A percentile compares a stretch with the other conserved stretches of the same genome.
Evolutionary conservation across 1,284 basidiomycete species (phyloP).

Genomic region (Ganoderma lucidum): DNA sequence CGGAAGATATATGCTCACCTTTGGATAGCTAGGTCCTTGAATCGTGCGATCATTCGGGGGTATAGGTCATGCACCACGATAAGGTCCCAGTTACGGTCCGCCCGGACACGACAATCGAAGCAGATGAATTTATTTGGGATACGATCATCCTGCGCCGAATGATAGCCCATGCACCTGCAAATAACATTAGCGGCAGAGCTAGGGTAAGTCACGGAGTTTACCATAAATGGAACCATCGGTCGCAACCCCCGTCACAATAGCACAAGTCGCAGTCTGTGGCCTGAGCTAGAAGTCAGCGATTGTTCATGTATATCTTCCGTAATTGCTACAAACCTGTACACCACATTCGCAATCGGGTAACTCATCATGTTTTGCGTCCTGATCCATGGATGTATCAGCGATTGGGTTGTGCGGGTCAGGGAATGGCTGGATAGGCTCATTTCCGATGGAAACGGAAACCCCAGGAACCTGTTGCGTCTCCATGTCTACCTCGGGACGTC

Average conservation of each 20-base stretch:
- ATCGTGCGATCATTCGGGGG: slow-evolving; percentile 65
- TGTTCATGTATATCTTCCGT: not conserved
- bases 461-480: slow-evolving; percentile 50
- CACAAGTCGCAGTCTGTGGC: slow-evolving; percentile 58
- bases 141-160: slow-evolving; percentile 61
- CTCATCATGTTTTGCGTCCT: slow-evolving; percentile 30
- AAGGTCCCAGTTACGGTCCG: slow-evolving; percentile 72
- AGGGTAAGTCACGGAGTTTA: slow-evolving; percentile 41
- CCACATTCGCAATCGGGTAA: slow-evolving; percentile 69
- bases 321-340: slow-evolving; percentile 51
- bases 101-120: slow-evolving; percentile 74
- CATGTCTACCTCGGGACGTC: slow-evolving; percentile 44
- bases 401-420: not conserved
- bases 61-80: slow-evolving; percentile 64
- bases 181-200: not conserved
- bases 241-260: slow-evolving; percentile 73
- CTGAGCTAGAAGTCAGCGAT: slow-evolving; percentile 39
- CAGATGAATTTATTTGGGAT: slow-evolving; percentile 68
- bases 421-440: slow-evolving; percentile 51
- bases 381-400: slow-evolving; percentile 21
- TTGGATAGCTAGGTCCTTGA: slow-evolving; percentile 72
- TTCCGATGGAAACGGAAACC: slow-evolving; percentile 20
- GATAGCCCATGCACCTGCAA: slow-evolving; percentile 82
- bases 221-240: slow-evolving; percentile 80
- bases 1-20: slow-evolving; percentile 51